A percentile compares a stretch with the other conserved stretches of the same genome.
These are phyloP conservation scores for Pseudogymnoascus sp. DNA, from an alignment of 2,329 filamentous ascomycete genomes.

Conservation along the genomic window DNA sequence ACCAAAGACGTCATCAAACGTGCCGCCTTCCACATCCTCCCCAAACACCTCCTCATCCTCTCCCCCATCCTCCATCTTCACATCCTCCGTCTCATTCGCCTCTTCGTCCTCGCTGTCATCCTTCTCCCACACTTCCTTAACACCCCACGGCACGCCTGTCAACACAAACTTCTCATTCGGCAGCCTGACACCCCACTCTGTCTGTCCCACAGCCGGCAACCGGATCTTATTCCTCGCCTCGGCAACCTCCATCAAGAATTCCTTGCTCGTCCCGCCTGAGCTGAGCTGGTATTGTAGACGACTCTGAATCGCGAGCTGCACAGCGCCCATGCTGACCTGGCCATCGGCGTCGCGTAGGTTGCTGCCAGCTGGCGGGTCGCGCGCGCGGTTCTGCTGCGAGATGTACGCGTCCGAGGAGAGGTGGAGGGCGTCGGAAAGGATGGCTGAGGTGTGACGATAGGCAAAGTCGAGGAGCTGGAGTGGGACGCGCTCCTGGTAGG, in stretches of 20 bases:
- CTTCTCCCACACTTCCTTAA: slow-evolving; percentile 50
- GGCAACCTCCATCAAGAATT: slow-evolving; percentile 69
- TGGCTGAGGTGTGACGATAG: slow-evolving; percentile 67
- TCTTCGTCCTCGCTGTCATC: slow-evolving; percentile 36
- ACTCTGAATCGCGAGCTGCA: slow-evolving; percentile 64
- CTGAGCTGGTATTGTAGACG: slow-evolving; percentile 62
- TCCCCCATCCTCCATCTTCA: slow-evolving; percentile 29
- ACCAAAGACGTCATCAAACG: slow-evolving; percentile 34
- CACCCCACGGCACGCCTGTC: slow-evolving; percentile 55
- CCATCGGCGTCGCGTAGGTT: slow-evolving; percentile 26
- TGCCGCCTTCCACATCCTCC: slow-evolving; percentile 33
- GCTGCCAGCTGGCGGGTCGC: slow-evolving; percentile 26
- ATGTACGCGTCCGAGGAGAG: slow-evolving; percentile 61
- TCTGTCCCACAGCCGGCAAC: slow-evolving; percentile 52
- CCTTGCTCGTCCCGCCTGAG: slow-evolving; percentile 55
- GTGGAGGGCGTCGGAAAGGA: slow-evolving; percentile 63
- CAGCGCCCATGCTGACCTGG: slow-evolving; percentile 52
- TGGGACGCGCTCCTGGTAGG: slow-evolving; percentile 75
- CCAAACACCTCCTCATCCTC: slow-evolving; percentile 33
- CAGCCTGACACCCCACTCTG: slow-evolving; percentile 59
- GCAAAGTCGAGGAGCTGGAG: slow-evolving; percentile 79
- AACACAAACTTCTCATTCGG: slow-evolving; percentile 62
- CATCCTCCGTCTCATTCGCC: slow-evolving; percentile 30
- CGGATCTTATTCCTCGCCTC: slow-evolving; percentile 59
- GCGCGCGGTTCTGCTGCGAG: slow-evolving; percentile 27